phyloP scores from a whole-genome alignment of 2,329 filamentous ascomycete species.

The Penicillium fuscoglaucum region DNA sequence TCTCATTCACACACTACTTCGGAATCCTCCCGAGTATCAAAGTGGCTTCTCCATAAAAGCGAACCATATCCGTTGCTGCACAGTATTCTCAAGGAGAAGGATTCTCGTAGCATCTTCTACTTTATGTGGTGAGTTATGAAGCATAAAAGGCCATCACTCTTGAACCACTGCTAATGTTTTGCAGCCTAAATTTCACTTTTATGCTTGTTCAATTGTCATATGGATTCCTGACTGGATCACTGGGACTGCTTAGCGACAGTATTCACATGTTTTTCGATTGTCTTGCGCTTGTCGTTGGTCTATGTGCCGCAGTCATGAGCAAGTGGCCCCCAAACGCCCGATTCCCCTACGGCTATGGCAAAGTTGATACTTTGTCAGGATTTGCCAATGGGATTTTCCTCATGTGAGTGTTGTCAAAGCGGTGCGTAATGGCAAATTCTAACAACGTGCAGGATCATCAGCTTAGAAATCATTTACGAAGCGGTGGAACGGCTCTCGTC shows the following conservation, averaged over 20 bases:
- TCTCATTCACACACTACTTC: slow-evolving; percentile 39
- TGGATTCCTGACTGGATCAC: slow-evolving; percentile 86
- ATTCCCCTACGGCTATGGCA: slow-evolving; percentile 94
- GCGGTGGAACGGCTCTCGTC: slow-evolving; percentile 84
- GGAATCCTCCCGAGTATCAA: slow-evolving; percentile 67
- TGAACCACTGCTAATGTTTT: slow-evolving; percentile 19
- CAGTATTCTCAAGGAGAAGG: slow-evolving; percentile 83
- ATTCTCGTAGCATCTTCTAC: slow-evolving; percentile 94
- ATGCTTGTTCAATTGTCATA: slow-evolving; percentile 96
- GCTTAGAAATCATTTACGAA: slow-evolving; percentile 93
- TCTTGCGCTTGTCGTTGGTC: slow-evolving; percentile 82
- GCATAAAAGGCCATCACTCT: background rate
- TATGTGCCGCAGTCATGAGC: slow-evolving; percentile 89
- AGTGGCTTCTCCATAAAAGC: slow-evolving; percentile 67
- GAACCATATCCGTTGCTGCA: slow-evolving; percentile 75
- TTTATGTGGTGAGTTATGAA: slow-evolving; percentile 73
- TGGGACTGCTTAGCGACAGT: slow-evolving; percentile 94
- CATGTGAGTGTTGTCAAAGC: slow-evolving; percentile 58
- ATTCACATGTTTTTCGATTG: slow-evolving; percentile 99
- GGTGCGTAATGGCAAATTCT: slow-evolving; percentile 8
- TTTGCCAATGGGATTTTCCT: slow-evolving; percentile 96
- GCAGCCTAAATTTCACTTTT: slow-evolving; percentile 86
- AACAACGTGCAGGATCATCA: slow-evolving; percentile 68
- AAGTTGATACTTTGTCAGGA: slow-evolving; percentile 92
- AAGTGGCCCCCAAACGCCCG: slow-evolving; percentile 90